Evolutionary conservation across 176 grass and related monocot species (phyloP).

Genomic region (Oryza brachyantha): DNA sequence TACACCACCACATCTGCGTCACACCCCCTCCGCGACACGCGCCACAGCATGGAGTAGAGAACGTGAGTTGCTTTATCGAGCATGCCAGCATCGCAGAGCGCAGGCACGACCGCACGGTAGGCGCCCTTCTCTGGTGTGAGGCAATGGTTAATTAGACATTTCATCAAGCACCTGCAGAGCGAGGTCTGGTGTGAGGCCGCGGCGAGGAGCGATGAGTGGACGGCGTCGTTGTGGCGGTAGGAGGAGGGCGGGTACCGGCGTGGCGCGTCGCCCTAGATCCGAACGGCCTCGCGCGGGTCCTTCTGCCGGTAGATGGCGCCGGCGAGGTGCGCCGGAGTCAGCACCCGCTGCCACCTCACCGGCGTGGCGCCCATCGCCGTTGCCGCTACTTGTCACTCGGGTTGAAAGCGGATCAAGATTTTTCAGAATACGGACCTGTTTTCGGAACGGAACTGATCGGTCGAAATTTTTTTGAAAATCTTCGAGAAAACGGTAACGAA

Average conservation of each 20-base stretch:
- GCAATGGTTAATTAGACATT: conserved; percentile 53
- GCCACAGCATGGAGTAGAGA: conserved; percentile 75
- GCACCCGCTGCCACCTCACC: conserved; percentile 74
- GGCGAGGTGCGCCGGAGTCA: conserved; percentile 61
- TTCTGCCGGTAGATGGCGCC: conserved; percentile 67
- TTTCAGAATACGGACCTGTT: no score
- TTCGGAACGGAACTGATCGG: no score
- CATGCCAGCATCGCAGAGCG: conserved; percentile 57
- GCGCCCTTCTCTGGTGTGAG: conserved; percentile 49
- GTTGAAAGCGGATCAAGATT: no score
- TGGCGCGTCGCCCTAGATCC: conserved; percentile 51
- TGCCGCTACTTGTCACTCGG: background rate
- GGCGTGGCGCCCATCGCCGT: conserved; percentile 9
- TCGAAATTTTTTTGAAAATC: no score
- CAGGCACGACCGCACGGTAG: conserved; percentile 51
- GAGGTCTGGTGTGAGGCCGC: conserved; percentile 37
- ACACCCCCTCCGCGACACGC: conserved; percentile 55
- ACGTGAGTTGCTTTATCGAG: conserved; percentile 76
- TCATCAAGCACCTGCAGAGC: conserved; percentile 62
- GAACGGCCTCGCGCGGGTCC: conserved; percentile 45
- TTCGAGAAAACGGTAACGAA: no score
- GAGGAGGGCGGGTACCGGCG: conserved; percentile 49
- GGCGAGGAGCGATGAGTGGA: conserved; percentile 44
- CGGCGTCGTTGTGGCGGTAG: conserved; percentile 63
- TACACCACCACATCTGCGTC: conserved; percentile 60